Base-by-base conservation (phyloP, 1,139 yeast species). In the Pichia sp. region DNA sequence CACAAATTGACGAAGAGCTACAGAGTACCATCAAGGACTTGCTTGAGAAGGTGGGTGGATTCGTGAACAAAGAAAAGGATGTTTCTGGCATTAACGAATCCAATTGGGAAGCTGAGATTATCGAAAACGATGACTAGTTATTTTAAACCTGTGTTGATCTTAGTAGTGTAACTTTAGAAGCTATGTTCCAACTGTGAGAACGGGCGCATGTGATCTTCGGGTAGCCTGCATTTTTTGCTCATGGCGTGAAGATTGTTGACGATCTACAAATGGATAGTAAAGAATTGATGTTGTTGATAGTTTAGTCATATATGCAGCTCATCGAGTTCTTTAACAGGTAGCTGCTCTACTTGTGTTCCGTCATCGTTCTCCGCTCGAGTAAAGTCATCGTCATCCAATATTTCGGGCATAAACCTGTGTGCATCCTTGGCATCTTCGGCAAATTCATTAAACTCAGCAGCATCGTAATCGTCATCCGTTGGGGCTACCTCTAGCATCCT, bases 1-100 rank as follows among this genome's bases (percentile, higher is more conserved):
- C 64, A 37, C 78, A 73, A 19, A 60, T 71, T 14, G 79, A 76
- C 38, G 65, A 64, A 10, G 87, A 79, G 46, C 56, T 81, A 38
- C 57, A 67, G 17, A 65, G 62, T 12, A 81, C 77, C 40, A 69
- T 82, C 2, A 58, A 62, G 31, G 62, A 53, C 11, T 57, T 81
- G 42, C 58, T 79, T 38, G 47, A 56, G 6, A 76, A 72, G 42
- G 59, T 79, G 29, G 87, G 86, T 4, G 86, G 86, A 4, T 74
- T 74, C 4, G 47, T 56, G 45, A 67, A 59, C 66, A 67, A 45
- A 60, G 48, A 40, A 15, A 50, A 50, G 37, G 53, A 47, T 25
- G 33, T 22, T n/a, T 33, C 37, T 11, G 46, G 43, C 9, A 33
- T 56, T 35, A 62, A 62, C 38, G 74, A 63, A 33, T 53, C 47